Conservation (phyloP, 2,329 filamentous ascomycete species). For the Penicillium sclerotiorum region DNA sequence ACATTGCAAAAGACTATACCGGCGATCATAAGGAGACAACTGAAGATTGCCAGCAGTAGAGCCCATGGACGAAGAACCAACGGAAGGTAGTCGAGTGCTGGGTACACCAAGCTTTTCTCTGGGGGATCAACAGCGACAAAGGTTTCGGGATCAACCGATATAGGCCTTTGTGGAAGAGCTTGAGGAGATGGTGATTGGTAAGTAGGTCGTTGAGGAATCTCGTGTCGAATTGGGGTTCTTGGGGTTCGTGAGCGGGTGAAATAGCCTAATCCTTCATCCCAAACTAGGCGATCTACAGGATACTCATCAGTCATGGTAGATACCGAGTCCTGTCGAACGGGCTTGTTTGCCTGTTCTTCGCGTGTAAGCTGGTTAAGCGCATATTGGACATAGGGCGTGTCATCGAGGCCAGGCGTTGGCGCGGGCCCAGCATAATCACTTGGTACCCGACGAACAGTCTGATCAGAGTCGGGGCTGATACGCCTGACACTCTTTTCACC, state of each 20-base stretch:
- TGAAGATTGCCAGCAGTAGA: constrained; percentile 57
- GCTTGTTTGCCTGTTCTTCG: constrained; percentile 64
- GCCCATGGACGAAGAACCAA: constrained; percentile 68
- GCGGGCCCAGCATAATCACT: constrained; percentile 42
- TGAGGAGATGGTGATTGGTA: constrained; percentile 36
- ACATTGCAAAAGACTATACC: constrained; percentile 73
- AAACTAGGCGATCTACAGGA: constrained; percentile 54
- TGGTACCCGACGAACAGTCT: constrained; percentile 28
- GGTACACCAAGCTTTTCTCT: constrained; percentile 47
- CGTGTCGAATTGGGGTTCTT: constrained; percentile 30
- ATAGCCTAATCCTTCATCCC: constrained; percentile 50
- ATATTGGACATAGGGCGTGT: constrained; percentile 85
- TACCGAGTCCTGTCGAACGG: constrained; percentile 54
- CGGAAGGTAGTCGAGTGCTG: constrained; percentile 70
- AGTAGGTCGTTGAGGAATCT: constrained; percentile 38
- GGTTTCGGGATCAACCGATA: constrained; percentile 41
- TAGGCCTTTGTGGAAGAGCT: constrained; percentile 33
- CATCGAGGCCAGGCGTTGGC: constrained; percentile 76
- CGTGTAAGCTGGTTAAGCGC: constrained; percentile 85
- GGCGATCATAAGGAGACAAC: constrained; percentile 70
- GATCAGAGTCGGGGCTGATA: constrained; percentile 28
- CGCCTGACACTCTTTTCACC: constrained; percentile 25
- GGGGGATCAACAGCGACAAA: constrained; percentile 54
- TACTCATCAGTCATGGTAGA: constrained; percentile 44
- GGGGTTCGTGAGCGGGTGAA: constrained; percentile 38